Base-by-base conservation (phyloP, 345 rosid genomes). In the Populus pruinosa region DNA sequence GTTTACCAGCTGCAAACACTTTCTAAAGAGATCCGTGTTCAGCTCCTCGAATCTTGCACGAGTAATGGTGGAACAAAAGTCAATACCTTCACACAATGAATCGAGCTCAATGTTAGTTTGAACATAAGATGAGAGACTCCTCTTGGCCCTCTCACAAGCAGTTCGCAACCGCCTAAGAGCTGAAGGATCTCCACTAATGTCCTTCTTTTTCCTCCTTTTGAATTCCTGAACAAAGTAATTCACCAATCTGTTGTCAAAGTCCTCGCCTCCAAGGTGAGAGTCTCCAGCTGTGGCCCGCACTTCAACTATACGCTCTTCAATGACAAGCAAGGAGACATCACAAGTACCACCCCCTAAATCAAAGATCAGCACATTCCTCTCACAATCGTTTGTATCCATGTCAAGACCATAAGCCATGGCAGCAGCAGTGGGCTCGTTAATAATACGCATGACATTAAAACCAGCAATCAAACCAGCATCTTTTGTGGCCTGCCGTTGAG, bases 171-270 rank as follows among this genome's bases (percentile, higher is more conserved):
- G 17, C 50, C 16, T 47, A 3, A 47, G 50, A 47, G 36, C 81
- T 74, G 81, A 75, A 0, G 82, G 80, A 43, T 61, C 70, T 7
- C 83, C 80, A 20, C 63, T 64, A 49, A 74, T 77, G 67, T 83
- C 79, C 72, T 76, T 78, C 79, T 82, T 78, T 44, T 80, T 61
- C 71, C 73, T 80, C 73, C 83, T 76, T 76, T 82, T 84, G 38
- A 80, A 82, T 64, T 82, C 83, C 75, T 82, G 83, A 21, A 79
- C 84, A 33, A 84, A 82, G 74, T 84, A 84, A 38, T 81, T 79
- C 78, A 82, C 86, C 86, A 82, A 62, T 33, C 78, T 31, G 47
- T 67, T 50, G 16, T 67, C 65, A 20, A 75, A 67, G 44, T 67
- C 72, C 8, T 75, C 78, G 29, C 71, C 72, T 43, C 78, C 44